Evolutionary conservation across 75 land plant species (phyloP), one percentile per base, ranked within the genome.

Genomic region (Sequoiadendron giganteum): DNA sequence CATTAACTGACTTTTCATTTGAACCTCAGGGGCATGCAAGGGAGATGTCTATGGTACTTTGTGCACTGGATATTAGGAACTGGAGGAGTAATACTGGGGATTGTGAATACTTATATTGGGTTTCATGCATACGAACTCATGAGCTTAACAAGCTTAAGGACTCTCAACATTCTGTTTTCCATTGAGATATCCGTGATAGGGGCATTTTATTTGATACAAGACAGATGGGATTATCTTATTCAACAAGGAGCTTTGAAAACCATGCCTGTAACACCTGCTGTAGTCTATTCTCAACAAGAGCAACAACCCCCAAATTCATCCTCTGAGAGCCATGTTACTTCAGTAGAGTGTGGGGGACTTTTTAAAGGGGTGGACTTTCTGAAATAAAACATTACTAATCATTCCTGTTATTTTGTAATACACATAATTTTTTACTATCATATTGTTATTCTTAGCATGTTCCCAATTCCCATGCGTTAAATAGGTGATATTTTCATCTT

Each of bases 1-100:
- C 34, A 34, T 75, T n/a, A 1, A 75, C 77, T 75, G 38, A 75
- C 77, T 75, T 73, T 75, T 75, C 1, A 32, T 88, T 52, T 32
- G 32, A 45, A 73, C 2, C 78, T 47, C 94, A 97, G 99, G 78
- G 97, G 95, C n/a, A 85, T 89, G 13, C 93, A 91, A 58, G 87
- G 89, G 45, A 93, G 98, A 85, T 91, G 92, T 61, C 48, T 92
- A 15, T 97, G 98, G 98, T 97, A 90, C 87, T 91, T 90, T 32
- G 42, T 89, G 15, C 98, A 97, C 49, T 97, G 98, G 98, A 16
- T 93, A 19, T 76, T 94, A 8, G 99, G 99, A 82, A 97, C 96
- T 47, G 91, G 88, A 83, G 85, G 89, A 5, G 88, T 90, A 10
- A 49, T 94, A 21, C 72, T 92, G 70, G 97, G 96, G 36, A 91